These are phyloP conservation scores for Xylaria digitata DNA, from an alignment of 2,329 filamentous ascomycete species.

Conservation along the genomic window DNA sequence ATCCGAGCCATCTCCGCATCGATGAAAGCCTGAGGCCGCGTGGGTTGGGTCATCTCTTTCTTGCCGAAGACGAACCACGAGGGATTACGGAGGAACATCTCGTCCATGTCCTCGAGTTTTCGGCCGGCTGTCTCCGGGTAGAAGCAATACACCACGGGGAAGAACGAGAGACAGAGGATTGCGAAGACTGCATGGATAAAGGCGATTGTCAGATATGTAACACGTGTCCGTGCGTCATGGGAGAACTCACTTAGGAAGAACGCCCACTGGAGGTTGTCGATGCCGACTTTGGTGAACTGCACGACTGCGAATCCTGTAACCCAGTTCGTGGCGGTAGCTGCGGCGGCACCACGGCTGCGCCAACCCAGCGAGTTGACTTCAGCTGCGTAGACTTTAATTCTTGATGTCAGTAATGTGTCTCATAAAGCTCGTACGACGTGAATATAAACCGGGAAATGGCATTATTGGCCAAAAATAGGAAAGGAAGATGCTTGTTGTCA, in stretches of 20 bases:
- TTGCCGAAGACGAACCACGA: conserved; percentile 51
- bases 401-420: not conserved
- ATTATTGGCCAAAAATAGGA: not conserved
- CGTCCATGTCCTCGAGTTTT: conserved; percentile 66
- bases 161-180: conserved; percentile 43
- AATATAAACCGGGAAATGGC: not conserved
- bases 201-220: conserved; percentile 9
- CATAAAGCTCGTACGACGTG: not conserved
- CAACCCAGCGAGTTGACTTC: conserved; percentile 57
- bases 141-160: conserved; percentile 57
- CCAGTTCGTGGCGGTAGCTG: conserved; percentile 60
- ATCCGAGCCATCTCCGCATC: conserved; percentile 50
- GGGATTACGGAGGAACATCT: conserved; percentile 53
- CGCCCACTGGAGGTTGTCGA: conserved; percentile 55
- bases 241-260: conserved; percentile 56
- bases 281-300: conserved; percentile 58
- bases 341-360: conserved; percentile 56
- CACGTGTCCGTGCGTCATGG: not conserved
- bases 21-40: conserved; percentile 51
- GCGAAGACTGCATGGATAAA: conserved; percentile 42
- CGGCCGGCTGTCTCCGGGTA: conserved; percentile 59
- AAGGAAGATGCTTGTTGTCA: not conserved
- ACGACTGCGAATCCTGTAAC: conserved; percentile 56
- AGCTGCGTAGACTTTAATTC: conserved; percentile 52
- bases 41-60: conserved; percentile 51